phyloP scores from a whole-genome alignment of 768 basidiomycete genomes.

The Chlorophyllum brunneum region DNA sequence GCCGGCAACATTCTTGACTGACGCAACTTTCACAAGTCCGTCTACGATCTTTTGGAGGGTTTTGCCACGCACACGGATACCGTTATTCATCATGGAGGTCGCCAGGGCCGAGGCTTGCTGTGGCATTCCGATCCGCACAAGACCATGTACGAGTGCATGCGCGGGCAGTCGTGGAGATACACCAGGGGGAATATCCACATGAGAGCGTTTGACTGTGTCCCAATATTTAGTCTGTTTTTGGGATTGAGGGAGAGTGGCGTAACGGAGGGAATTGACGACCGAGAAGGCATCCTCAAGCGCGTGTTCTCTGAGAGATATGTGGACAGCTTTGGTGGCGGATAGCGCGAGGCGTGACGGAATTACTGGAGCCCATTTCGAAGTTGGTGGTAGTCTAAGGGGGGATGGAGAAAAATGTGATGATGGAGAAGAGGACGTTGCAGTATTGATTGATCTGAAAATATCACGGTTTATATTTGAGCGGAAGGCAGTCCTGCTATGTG shows the following conservation, averaged over 20 bases:
- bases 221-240: slow-evolving; percentile 10
- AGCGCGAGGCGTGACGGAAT: slow-evolving; percentile 18
- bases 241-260: slow-evolving; percentile 29
- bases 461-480: background rate
- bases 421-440: background rate
- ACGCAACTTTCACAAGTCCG: slow-evolving; percentile 18
- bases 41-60: slow-evolving; percentile 48
- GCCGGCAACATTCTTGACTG: slow-evolving; percentile 15
- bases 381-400: background rate
- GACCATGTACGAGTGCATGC: slow-evolving; percentile 61
- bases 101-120: slow-evolving; percentile 47
- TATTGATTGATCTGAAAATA: background rate
- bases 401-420: background rate
- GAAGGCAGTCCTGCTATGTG: background rate
- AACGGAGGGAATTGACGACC: slow-evolving; percentile 55
- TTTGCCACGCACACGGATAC: slow-evolving; percentile 42
- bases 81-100: slow-evolving; percentile 47
- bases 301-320: slow-evolving; percentile 36
- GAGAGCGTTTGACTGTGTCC: slow-evolving; percentile 7
- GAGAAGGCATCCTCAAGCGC: slow-evolving; percentile 48
- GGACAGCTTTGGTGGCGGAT: slow-evolving; percentile 50
- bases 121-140: slow-evolving; percentile 48
- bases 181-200: slow-evolving; percentile 37
- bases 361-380: background rate
- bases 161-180: slow-evolving; percentile 58